These are phyloP conservation scores for Strigomonas culicis DNA, from an alignment of 208 protist species.

Conservation along the genomic window DNA sequence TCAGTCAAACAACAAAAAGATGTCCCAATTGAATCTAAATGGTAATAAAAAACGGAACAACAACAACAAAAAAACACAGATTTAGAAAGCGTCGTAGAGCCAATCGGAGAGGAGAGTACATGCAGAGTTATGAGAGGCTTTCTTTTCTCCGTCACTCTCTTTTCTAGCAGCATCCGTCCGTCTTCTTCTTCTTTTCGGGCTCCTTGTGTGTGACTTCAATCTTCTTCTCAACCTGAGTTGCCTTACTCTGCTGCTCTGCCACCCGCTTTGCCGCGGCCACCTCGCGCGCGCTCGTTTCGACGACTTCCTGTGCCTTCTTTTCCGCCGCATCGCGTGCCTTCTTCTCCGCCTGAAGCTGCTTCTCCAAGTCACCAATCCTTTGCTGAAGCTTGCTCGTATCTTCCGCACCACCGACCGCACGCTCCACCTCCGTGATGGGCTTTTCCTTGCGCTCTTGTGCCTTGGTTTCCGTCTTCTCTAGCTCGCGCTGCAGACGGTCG, in stretches of 20 bases:
- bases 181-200: conserved; percentile 23
- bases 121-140: no score
- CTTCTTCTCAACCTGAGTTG: conserved; percentile 9
- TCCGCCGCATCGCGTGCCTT: conserved; percentile 2
- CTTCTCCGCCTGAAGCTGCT: neutral
- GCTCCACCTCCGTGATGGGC: conserved; percentile 21
- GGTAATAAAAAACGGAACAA: conserved; percentile 8
- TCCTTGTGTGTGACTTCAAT: conserved; percentile 14
- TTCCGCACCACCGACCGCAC: neutral
- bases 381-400: neutral
- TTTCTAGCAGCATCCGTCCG: conserved; percentile 30
- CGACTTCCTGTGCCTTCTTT: conserved; percentile 9
- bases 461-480: conserved; percentile 3
- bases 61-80: neutral
- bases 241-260: conserved; percentile 16
- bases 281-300: conserved; percentile 1
- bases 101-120: no score
- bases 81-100: no score
- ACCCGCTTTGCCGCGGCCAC: neutral
- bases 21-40: neutral
- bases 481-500: neutral
- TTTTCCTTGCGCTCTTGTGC: conserved; percentile 27
- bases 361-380: neutral
- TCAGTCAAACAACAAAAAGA: neutral
- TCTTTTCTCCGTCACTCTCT: no score